Evolutionary conservation across 2,329 filamentous ascomycete genomes (phyloP).

Genomic region (Onygena corvina): DNA sequence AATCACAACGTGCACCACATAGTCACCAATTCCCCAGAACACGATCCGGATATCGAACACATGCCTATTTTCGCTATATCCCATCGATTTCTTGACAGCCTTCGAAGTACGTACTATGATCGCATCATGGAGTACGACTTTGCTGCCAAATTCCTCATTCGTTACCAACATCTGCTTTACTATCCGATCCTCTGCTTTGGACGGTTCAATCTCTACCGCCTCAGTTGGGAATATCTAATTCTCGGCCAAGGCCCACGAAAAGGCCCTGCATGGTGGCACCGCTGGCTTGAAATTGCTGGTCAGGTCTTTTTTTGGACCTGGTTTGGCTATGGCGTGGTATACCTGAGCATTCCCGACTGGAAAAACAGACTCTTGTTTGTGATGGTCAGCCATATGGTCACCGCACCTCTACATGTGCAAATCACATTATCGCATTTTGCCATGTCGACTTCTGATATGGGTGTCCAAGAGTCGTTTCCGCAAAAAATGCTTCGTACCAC

Average conservation of each 20-base stretch:
- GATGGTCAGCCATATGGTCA: constrained; percentile 66
- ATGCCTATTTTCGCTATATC: constrained; percentile 81
- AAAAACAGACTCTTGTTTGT: constrained; percentile 61
- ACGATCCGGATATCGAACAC: constrained; percentile 90
- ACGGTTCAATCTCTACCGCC: constrained; percentile 73
- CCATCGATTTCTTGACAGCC: constrained; percentile 60
- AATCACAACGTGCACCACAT: constrained; percentile 97
- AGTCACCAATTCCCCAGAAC: constrained; percentile 86
- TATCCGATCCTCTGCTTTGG: constrained; percentile 70
- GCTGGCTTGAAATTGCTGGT: constrained; percentile 65
- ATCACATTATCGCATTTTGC: constrained; percentile 88
- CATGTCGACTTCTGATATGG: constrained; percentile 82
- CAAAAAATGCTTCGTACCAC: constrained; percentile 86
- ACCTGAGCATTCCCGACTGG: constrained; percentile 57
- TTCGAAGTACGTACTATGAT: constrained; percentile 75
- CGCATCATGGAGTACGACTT: constrained; percentile 66
- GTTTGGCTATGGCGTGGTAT: constrained; percentile 74
- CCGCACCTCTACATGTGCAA: constrained; percentile 73
- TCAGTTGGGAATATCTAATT: constrained; percentile 69
- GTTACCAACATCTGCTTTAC: constrained; percentile 70
- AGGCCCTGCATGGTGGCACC: constrained; percentile 71
- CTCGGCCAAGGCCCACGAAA: constrained; percentile 55
- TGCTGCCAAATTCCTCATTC: constrained; percentile 56
- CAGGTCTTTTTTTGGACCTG: constrained; percentile 74
- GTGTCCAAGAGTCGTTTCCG: constrained; percentile 71